These are phyloP conservation scores for Pelargonium australe DNA, from an alignment of 441 rosid genomes.

Conservation along the genomic window DNA sequence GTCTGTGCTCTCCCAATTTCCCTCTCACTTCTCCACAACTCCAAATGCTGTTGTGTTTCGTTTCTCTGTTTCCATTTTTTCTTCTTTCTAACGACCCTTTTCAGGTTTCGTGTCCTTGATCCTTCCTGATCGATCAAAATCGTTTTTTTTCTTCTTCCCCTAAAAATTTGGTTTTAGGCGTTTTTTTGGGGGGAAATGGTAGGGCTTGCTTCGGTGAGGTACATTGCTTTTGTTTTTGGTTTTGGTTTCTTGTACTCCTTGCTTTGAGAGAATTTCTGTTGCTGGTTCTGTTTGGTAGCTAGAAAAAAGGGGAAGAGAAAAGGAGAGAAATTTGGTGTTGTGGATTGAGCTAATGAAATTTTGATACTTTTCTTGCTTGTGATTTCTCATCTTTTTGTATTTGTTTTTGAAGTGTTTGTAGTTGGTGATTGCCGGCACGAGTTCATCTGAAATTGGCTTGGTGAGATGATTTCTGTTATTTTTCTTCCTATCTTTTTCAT, in stretches of 20 bases:
- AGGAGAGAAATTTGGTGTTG: neutral
- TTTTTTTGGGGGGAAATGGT: neutral
- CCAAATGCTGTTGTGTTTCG: neutral
- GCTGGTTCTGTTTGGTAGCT: neutral
- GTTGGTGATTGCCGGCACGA: no score
- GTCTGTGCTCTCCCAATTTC: neutral
- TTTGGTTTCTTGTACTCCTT: neutral
- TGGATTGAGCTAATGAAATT: neutral
- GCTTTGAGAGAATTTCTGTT: neutral
- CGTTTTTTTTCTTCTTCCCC: neutral
- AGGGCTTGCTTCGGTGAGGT: neutral
- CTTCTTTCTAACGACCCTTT: neutral
- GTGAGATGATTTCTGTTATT: no score
- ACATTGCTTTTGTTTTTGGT: neutral
- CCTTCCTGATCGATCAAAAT: neutral
- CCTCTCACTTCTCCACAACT: neutral
- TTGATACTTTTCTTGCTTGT: neutral
- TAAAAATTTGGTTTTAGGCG: neutral
- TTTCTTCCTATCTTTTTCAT: no score
- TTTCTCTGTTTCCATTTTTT: neutral
- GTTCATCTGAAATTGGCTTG: no score
- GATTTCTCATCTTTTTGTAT: neutral
- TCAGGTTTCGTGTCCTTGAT: neutral
- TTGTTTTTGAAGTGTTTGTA: neutral
- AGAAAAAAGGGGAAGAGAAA: neutral